A percentile compares a stretch with the other conserved stretches of the same genome.
Conservation (phyloP, 73 alveolate genomes). For the Uronychia binucleata region DNA sequence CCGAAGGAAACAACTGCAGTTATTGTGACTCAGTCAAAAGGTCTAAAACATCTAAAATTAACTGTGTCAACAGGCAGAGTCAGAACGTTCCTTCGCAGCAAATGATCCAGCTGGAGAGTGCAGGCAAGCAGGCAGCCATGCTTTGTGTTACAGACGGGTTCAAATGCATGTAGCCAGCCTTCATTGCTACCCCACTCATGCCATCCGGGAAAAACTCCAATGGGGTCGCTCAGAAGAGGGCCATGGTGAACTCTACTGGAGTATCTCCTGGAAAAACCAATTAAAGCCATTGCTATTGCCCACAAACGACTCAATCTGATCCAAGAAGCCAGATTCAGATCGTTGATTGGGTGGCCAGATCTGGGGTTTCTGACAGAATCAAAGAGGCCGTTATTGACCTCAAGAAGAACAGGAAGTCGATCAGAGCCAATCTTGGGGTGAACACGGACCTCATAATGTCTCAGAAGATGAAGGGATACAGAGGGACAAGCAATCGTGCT, state of each 20-base stretch:
- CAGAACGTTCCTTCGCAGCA: too few species aligned
- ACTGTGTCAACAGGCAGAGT: too few species aligned
- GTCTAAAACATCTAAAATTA: too few species aligned
- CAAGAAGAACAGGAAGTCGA: background rate
- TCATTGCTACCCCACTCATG: background rate
- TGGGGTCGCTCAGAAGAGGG: background rate
- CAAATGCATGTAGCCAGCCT: background rate
- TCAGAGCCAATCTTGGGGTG: background rate
- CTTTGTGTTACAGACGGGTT: background rate
- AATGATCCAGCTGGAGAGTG: background rate
- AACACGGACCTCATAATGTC: background rate
- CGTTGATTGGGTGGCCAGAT: background rate
- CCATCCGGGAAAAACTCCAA: background rate
- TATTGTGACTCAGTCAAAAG: too few species aligned
- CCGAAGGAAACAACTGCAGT: too few species aligned
- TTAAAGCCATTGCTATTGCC: too few species aligned
- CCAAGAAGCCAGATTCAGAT: background rate
- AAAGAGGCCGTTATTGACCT: background rate
- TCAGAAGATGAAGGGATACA: background rate
- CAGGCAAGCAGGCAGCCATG: background rate
- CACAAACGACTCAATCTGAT: too few species aligned
- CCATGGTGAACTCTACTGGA: background rate
- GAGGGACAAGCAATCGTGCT: background rate
- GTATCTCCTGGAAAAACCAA: background rate
- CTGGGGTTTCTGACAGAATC: background rate